Evolutionary conservation across 2,329 filamentous ascomycete species (phyloP).

Genomic region (Parastagonospora nodorum): DNA sequence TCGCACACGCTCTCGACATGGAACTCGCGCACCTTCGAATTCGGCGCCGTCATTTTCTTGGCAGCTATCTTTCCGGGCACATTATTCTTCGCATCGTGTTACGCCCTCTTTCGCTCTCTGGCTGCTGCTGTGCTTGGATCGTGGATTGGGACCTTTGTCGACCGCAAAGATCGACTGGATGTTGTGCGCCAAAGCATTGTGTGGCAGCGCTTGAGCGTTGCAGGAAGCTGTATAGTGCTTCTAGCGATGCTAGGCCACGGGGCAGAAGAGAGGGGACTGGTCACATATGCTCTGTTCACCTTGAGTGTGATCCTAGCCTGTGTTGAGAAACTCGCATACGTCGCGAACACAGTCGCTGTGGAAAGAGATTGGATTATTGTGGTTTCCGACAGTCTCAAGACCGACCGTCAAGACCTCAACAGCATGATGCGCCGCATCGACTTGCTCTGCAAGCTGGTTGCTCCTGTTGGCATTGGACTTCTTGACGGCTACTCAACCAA

Average conservation of each 20-base stretch:
- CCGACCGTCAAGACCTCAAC: constrained; percentile 53
- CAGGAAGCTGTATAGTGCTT: constrained; percentile 38
- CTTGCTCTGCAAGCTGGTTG: constrained; percentile 62
- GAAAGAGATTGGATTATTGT: constrained; percentile 73
- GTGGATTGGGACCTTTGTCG: constrained; percentile 64
- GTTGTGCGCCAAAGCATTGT: constrained; percentile 50
- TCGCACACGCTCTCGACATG: constrained; percentile 57
- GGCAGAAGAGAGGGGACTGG: constrained; percentile 7
- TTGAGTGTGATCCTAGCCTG: constrained; percentile 63
- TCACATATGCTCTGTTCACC: constrained; percentile 37
- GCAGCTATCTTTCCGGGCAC: constrained; percentile 57
- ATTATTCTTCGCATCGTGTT: constrained; percentile 70
- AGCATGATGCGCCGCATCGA: constrained; percentile 66
- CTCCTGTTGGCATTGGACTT: constrained; percentile 58
- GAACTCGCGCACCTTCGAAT: constrained; percentile 57
- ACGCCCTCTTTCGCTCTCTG: constrained; percentile 65
- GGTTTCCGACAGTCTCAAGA: constrained; percentile 47
- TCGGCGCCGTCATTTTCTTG: constrained; percentile 56
- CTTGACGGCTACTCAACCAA: constrained; percentile 56
- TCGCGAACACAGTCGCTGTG: constrained; percentile 70
- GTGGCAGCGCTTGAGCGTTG: constrained; percentile 42
- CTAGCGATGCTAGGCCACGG: constrained; percentile 17
- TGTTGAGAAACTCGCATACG: constrained; percentile 68
- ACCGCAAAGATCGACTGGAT: constrained; percentile 52
- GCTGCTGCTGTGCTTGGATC: constrained; percentile 65